phyloP scores from a whole-genome alignment of 371 early-diverging fungal species.

The Mucor lusitanicus region DNA sequence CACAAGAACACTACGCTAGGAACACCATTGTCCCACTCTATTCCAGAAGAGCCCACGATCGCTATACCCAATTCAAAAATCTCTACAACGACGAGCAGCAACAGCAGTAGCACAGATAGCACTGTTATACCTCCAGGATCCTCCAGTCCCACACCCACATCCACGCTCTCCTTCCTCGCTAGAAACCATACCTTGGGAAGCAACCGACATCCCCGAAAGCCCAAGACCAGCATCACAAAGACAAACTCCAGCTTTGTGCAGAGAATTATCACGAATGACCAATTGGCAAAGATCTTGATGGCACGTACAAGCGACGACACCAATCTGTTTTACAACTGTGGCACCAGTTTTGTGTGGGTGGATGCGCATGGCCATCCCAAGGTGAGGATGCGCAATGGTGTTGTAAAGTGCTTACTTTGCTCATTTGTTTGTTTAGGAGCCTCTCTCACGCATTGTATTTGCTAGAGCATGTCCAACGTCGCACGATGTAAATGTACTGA shows the following conservation, averaged over 20 bases:
- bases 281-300: conserved; percentile 78
- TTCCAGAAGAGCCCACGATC: conserved; percentile 16
- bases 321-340: conserved; percentile 85
- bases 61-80: conserved; percentile 8
- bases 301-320: conserved; percentile 69
- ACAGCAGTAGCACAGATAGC: not conserved
- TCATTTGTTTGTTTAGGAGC: conserved; percentile 55
- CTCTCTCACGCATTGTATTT: conserved; percentile 80
- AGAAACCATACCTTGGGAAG: conserved; percentile 26
- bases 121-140: not conserved
- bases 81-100: not conserved
- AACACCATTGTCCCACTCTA: conserved; percentile 14
- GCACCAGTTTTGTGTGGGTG: conserved; percentile 78
- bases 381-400: conserved; percentile 32
- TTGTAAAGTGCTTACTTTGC: not conserved
- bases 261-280: conserved; percentile 81
- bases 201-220: conserved; percentile 33
- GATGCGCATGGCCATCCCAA: conserved; percentile 70
- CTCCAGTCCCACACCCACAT: conserved; percentile 17
- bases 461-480: conserved; percentile 82
- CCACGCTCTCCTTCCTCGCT: conserved; percentile 36
- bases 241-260: conserved; percentile 78
- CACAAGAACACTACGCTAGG: conserved; percentile 13
- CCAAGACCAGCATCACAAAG: conserved; percentile 62
- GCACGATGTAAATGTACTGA: conserved; percentile 85